phyloP scores from a whole-genome alignment of 2,329 filamentous ascomycete genomes.

The Botrytis deweyae region DNA sequence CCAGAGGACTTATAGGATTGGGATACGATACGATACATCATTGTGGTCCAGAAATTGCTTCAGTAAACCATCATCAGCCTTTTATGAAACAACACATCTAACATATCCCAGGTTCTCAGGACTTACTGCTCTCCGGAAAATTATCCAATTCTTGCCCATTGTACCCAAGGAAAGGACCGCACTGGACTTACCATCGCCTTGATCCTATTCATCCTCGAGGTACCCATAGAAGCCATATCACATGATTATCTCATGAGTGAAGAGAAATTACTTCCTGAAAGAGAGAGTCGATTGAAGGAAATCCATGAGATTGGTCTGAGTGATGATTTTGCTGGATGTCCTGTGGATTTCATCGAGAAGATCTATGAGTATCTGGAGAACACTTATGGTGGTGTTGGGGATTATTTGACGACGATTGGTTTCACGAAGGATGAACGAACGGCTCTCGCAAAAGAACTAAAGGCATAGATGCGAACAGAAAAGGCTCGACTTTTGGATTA shows the following conservation, averaged over 20 bases:
- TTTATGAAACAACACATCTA: neutral
- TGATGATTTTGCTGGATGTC: conserved; percentile 70
- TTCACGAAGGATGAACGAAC: conserved; percentile 44
- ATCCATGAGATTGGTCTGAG: conserved; percentile 69
- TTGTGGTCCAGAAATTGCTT: conserved; percentile 47
- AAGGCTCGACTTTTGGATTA: neutral
- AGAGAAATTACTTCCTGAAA: conserved; percentile 60
- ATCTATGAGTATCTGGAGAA: conserved; percentile 58
- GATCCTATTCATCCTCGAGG: conserved; percentile 60
- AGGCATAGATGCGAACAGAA: neutral
- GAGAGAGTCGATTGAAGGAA: conserved; percentile 63
- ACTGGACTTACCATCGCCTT: conserved; percentile 72
- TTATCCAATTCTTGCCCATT: conserved; percentile 73
- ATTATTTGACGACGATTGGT: conserved; percentile 65
- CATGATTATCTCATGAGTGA: conserved; percentile 71
- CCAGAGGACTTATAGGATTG: conserved; percentile 69
- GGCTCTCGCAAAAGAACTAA: conserved; percentile 20
- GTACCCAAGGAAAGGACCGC: conserved; percentile 86
- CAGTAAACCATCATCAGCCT: neutral
- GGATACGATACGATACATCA: conserved; percentile 68
- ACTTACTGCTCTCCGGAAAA: conserved; percentile 48
- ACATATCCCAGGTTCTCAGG: conserved; percentile 45
- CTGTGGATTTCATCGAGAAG: conserved; percentile 59
- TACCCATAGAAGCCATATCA: conserved; percentile 60
- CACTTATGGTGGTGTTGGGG: conserved; percentile 63